Percentiles rank a stretch among this genome's conserved stretches.
Conservation (phyloP, 2,329 filamentous ascomycete genomes). For the Aspergillus oerlinghausenensis region DNA sequence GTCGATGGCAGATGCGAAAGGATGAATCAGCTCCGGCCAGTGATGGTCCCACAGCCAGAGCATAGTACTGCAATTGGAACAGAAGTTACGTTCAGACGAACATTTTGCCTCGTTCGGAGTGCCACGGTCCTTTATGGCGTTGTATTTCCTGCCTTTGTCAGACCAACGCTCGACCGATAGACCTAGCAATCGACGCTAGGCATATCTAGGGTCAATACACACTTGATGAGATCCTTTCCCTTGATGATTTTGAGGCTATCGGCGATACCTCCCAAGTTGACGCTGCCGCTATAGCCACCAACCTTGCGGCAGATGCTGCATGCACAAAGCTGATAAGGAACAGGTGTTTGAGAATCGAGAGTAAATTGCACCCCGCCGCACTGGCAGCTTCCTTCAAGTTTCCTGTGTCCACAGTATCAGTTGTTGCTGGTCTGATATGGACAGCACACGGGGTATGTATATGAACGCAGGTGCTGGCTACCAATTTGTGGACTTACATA, state of each 20-base stretch:
- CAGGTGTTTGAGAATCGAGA: constrained; percentile 43
- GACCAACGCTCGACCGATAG: background rate
- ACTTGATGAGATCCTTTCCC: constrained; percentile 44
- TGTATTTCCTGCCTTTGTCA: constrained; percentile 39
- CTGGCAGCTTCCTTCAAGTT: constrained; percentile 47
- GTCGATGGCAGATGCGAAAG: constrained; percentile 48
- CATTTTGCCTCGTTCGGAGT: constrained; percentile 35
- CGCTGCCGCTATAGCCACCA: constrained; percentile 41
- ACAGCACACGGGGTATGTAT: background rate
- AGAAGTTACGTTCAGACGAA: constrained; percentile 45
- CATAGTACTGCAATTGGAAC: constrained; percentile 45
- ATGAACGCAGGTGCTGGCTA: background rate
- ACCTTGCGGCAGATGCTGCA: constrained; percentile 49
- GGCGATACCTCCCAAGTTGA: constrained; percentile 45
- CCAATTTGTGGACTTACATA: background rate
- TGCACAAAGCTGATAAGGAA: constrained; percentile 47
- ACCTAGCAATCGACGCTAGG: background rate
- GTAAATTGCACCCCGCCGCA: constrained; percentile 46
- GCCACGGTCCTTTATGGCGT: constrained; percentile 41
- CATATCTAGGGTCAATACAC: constrained; percentile 7
- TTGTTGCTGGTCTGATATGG: constrained; percentile 3
- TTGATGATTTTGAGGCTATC: constrained; percentile 39
- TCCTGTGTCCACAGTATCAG: constrained; percentile 26
- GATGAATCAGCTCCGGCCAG: constrained; percentile 48
- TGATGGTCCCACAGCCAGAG: constrained; percentile 45